Evolutionary conservation across 768 basidiomycete species (phyloP), one percentile per base, ranked within the genome.

Genomic region (Neoboletus subvelutipes): DNA sequence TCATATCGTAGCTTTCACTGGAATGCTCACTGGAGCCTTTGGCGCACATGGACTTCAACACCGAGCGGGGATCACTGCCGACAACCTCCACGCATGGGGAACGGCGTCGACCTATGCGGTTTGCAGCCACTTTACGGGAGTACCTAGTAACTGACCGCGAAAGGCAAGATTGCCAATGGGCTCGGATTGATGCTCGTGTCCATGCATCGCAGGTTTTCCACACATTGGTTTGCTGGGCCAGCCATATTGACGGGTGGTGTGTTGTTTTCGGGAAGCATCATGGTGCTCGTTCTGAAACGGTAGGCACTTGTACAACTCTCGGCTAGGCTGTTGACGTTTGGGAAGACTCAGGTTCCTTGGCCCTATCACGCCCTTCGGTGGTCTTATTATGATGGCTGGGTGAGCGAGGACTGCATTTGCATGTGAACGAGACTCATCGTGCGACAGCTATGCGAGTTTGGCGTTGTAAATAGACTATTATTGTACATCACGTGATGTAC

Each of bases 331-430:
- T 50, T 61, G 47, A 60, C 22, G 17, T 54, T 52, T 49, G 33
- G 18, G 18, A 58, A 82, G 79, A 39, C 68, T 83, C 59, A 80
- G 69, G 59, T 75, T 78, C 57, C 61, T 88, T 24, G 88, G 86
- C 0, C 86, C 85, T 9, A 71, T 86, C 49, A 90, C 87, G 29
- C 88, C 88, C 0, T 61, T 89, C 9, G 88, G 87, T 2, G 88
- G 83, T 4, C 54, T 78, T 20, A 50, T 82, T 1, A 83, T 86
- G 83, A 86, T 88, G 62, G 81, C 82, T 33, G 88, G 88, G 86
- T 88, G 64, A 73, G 83, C 58, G 26, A 37, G 36, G 47, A 49
- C 34, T 34, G 43, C 9, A 49, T 50, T 13, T 50, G 41, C 18
- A 33, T 45, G 28, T 2, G 46, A 29, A 39, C 50, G 36, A 55